Evolutionary conservation across 225 moss, liverwort and hornwort genomes (phyloP).

Genomic region (Straminergon stramineum): DNA sequence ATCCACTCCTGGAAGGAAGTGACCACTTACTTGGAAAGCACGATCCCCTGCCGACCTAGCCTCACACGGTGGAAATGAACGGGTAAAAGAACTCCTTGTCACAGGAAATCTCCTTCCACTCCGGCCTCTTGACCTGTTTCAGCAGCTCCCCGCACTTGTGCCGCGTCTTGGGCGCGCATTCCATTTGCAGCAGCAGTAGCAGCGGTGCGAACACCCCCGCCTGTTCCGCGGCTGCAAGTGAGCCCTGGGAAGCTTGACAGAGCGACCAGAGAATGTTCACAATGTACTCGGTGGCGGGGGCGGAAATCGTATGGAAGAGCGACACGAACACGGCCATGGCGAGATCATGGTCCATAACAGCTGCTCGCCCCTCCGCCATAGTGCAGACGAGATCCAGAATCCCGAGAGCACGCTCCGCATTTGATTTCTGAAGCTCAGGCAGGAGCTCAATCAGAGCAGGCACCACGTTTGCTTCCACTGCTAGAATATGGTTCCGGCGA

Average conservation of each 20-base stretch:
- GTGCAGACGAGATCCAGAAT: conserved; percentile 59
- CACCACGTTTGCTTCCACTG: conserved; percentile 63
- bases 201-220: conserved; percentile 67
- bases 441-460: conserved; percentile 66
- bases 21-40: neutral
- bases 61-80: conserved; percentile 22
- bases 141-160: conserved; percentile 69
- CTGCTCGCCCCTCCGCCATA: conserved; percentile 48
- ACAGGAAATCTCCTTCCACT: conserved; percentile 26
- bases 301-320: conserved; percentile 59
- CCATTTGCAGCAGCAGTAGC: conserved; percentile 64
- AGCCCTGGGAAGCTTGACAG: conserved; percentile 54
- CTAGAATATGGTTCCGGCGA: conserved; percentile 44
- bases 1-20: neutral
- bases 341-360: conserved; percentile 59
- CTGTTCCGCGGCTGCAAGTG: conserved; percentile 63
- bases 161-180: conserved; percentile 52
- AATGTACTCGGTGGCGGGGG: conserved; percentile 59
- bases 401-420: conserved; percentile 68
- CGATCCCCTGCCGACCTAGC: neutral
- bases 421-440: conserved; percentile 54
- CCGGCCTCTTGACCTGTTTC: conserved; percentile 30
- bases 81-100: conserved; percentile 36
- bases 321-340: conserved; percentile 72
- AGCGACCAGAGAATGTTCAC: conserved; percentile 79